phyloP scores from a whole-genome alignment of 2,329 filamentous ascomycete genomes.

The Hymenoscyphus scutula region DNA sequence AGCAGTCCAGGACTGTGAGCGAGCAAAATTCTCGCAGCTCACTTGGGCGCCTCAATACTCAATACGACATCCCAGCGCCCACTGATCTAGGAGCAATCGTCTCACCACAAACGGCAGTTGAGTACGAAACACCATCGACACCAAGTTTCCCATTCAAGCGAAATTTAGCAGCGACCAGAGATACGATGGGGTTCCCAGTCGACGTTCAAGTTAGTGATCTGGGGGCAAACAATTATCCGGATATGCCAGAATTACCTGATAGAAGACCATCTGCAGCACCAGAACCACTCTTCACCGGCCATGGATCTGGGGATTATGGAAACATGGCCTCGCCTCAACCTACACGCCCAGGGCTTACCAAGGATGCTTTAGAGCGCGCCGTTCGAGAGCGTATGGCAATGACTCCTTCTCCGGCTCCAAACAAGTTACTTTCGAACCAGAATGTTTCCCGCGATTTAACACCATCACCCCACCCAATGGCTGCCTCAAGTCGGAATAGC shows the following conservation, averaged over 20 bases:
- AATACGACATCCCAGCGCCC: neutral
- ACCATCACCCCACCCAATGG: neutral
- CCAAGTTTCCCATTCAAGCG: neutral
- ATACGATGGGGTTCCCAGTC: conserved; percentile 14
- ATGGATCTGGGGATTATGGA: neutral
- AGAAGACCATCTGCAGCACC: conserved; percentile 1
- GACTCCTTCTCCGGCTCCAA: neutral
- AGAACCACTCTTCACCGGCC: neutral
- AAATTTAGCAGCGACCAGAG: neutral
- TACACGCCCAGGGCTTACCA: neutral
- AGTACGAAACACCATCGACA: neutral
- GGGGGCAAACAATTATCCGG: neutral
- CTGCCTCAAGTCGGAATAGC: neutral
- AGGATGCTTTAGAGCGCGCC: neutral
- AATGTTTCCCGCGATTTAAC: neutral
- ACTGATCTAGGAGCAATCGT: neutral
- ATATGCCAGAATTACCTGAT: neutral
- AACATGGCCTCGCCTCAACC: neutral
- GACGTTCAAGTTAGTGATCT: neutral
- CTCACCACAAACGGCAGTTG: conserved; percentile 5
- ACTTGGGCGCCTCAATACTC: conserved; percentile 2
- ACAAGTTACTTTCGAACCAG: neutral
- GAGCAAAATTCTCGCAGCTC: conserved; percentile 1
- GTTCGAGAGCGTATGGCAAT: neutral
- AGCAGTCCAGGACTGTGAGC: neutral